Evolutionary conservation across 2,329 filamentous ascomycete genomes (phyloP).

Genomic region (Xylaria sp.): DNA sequence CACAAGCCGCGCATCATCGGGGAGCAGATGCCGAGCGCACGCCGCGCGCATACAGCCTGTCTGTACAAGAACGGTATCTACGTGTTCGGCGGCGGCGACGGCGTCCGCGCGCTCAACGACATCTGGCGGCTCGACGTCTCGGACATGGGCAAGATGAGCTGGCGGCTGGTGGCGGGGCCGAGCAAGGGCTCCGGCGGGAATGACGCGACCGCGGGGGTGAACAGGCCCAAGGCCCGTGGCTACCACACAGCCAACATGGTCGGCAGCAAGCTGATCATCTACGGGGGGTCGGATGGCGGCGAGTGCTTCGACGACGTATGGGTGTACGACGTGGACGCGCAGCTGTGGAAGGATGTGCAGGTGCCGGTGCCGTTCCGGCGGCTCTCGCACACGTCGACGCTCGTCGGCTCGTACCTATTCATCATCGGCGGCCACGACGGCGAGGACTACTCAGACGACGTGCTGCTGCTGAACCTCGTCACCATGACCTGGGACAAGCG

Average conservation of each 20-base stretch:
- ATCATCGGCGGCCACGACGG: conserved; percentile 74
- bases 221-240: conserved; percentile 66
- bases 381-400: conserved; percentile 70
- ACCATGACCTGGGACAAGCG: conserved; percentile 77
- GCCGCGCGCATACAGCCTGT: conserved; percentile 73
- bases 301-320: conserved; percentile 77
- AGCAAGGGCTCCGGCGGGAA: conserved; percentile 27
- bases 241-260: conserved; percentile 78
- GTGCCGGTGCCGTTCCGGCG: conserved; percentile 67
- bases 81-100: conserved; percentile 74
- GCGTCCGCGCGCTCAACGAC: conserved; percentile 72
- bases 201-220: conserved; percentile 20
- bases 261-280: conserved; percentile 73
- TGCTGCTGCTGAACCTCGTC: conserved; percentile 71
- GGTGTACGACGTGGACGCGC: conserved; percentile 71
- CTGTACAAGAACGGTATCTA: conserved; percentile 74
- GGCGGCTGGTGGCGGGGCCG: conserved; percentile 64
- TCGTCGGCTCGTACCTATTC: conserved; percentile 73
- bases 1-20: conserved; percentile 64
- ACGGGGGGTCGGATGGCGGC: conserved; percentile 71
- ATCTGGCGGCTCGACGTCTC: conserved; percentile 74
- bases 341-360: conserved; percentile 62
- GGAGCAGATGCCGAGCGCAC: conserved; percentile 63
- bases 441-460: conserved; percentile 71
- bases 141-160: conserved; percentile 70